Evolutionary conservation across 257 asterid genomes (phyloP).

Genomic region (Solanum lycopersicoides): DNA sequence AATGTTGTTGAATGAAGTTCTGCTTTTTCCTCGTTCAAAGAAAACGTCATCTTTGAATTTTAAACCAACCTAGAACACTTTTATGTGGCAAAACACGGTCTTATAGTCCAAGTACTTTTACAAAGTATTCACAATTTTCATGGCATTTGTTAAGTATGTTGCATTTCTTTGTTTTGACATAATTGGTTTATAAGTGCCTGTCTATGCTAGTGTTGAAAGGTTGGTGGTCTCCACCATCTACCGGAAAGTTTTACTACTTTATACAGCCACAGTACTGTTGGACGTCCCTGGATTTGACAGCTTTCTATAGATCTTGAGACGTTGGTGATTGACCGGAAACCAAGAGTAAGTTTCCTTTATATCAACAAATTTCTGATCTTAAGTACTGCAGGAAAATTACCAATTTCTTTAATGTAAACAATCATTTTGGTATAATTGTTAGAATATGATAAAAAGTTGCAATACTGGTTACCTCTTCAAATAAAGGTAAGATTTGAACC

Average conservation of each 20-base stretch:
- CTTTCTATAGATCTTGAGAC: not conserved
- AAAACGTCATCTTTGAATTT: not conserved
- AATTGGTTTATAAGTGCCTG: not conserved
- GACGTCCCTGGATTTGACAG: not conserved
- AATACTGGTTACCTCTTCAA: not conserved
- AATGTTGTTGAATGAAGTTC: not conserved
- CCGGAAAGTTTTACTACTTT: too few relatives aligned
- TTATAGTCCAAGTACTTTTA: not conserved
- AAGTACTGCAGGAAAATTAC: not conserved
- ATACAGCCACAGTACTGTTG: not conserved
- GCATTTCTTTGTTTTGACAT: not conserved
- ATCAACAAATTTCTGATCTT: not conserved
- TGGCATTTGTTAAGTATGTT: not conserved
- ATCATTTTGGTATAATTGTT: not conserved
- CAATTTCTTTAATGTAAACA: not conserved
- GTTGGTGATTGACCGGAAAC: not conserved
- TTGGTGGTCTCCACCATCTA: not conserved
- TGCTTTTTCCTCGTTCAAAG: not conserved
- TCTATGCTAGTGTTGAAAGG: not conserved
- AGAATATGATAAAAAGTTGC: not conserved
- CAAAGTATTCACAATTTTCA: not conserved
- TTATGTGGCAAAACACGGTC: not conserved
- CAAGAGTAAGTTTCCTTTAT: not conserved
- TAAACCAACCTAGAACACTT: not conserved
- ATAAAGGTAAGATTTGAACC: not conserved